A percentile compares a stretch with the other conserved stretches of the same genome.
Conservation (phyloP, 208 protist species). For the Crithidia bombi region DNA sequence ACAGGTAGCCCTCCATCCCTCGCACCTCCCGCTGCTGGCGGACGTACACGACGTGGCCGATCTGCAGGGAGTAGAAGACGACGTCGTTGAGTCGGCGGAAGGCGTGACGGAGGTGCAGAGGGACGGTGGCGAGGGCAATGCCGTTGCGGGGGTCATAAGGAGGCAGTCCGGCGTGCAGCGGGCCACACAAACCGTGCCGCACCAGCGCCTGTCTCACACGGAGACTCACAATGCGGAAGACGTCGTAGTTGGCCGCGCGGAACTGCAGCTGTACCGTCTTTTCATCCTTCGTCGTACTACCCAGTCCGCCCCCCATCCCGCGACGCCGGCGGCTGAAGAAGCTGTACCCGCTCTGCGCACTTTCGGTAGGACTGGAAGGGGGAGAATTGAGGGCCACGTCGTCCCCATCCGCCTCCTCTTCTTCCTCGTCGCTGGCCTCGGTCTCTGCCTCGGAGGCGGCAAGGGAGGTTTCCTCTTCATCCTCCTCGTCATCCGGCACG, state of each 20-base stretch:
- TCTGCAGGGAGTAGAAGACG: constrained; percentile 57
- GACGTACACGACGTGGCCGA: constrained; percentile 51
- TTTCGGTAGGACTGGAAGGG: constrained; percentile 22
- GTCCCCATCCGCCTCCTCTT: constrained; percentile 23
- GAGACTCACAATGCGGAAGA: constrained; percentile 45
- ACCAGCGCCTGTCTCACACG: constrained; percentile 49
- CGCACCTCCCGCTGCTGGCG: constrained; percentile 52
- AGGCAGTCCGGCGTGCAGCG: constrained; percentile 53
- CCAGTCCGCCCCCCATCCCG: background rate
- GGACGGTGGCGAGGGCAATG: constrained; percentile 52
- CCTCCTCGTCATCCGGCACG: constrained; percentile 39
- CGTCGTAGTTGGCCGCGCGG: constrained; percentile 46
- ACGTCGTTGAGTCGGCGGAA: constrained; percentile 48
- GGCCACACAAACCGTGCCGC: constrained; percentile 41
- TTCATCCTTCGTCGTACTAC: constrained; percentile 12
- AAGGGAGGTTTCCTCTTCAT: constrained; percentile 27
- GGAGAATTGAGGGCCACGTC: constrained; percentile 37
- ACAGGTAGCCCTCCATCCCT: constrained; percentile 42
- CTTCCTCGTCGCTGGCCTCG: constrained; percentile 19
- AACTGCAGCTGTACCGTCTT: constrained; percentile 35
- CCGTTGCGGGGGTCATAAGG: constrained; percentile 68
- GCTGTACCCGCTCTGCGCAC: constrained; percentile 27
- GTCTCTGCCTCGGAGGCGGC: constrained; percentile 22
- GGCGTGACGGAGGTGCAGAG: constrained; percentile 58
- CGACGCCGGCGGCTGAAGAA: constrained; percentile 26